Evolutionary conservation across 805 yeast species (phyloP), one percentile per base, ranked within the genome.

Genomic region (Cyberlindnera euphorbiiphila): DNA sequence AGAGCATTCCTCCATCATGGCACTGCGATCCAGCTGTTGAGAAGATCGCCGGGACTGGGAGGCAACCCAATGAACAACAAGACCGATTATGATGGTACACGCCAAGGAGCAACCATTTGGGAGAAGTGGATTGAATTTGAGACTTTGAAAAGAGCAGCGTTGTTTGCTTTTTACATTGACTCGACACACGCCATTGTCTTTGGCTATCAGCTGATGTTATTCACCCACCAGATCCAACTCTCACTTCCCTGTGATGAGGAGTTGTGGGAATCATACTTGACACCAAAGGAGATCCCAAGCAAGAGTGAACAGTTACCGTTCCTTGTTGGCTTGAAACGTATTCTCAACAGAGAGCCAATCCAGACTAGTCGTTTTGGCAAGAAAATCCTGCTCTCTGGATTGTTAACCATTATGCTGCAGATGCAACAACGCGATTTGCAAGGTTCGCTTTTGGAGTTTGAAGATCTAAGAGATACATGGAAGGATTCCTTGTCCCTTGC

Each of bases 1-100:
- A 61, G 96, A 32, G 84, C 86, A 0, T 91, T 82, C 58, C 64
- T 87, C 15, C 95, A 87, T 55, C 96, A 86, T 57, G 95, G 93
- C 5, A 82, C 95, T 0, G 78, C 89, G 0, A 78, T 85, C 27
- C 95, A 86, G 58, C 61, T 86, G 29, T 61, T 86, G 34, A 64
- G 94, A 47, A 67, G 95, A 49, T 76, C 86, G 0, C 86, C 94
- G 1, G 73, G 83, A 1, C 59, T 86, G 23, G 88, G 88, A 11
- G 88, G 88, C 0, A 76, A 81, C 39, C 85, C 87, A 0, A 36
- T 62, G 40, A 39, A 61, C 20, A 45, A 57, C 47, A 47, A 61
- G 37, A 48, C 52, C 5, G 59, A 53, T 17, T 56, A 56, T 29
- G 55, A 49, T n/a, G n/a, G n/a, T 16, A 39, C 34, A 9, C 39